Base-by-base conservation (phyloP, 352 stramenopile genomes). In the Aphanomyces euteiches region DNA sequence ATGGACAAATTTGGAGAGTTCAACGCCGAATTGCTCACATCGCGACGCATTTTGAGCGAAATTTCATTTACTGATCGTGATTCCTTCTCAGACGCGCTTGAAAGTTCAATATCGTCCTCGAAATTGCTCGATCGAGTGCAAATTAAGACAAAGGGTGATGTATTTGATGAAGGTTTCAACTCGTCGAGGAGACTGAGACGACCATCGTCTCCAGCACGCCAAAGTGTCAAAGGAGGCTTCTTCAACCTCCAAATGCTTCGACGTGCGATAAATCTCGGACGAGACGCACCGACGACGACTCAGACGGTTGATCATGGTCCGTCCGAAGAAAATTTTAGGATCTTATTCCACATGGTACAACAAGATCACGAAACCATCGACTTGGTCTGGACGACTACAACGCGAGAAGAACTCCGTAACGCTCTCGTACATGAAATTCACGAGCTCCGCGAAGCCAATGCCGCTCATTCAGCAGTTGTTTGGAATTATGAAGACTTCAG, bases 401-500 rank as follows among this genome's bases (percentile, higher is more conserved):
- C 93, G 1, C 79, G 95, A 28, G 79, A 85, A 7, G 94, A 98
- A 69, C 81, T 99, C 48, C 87, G 89, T 7, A 81, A 75, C 53
- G 83, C 88, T 36, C 76, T 99, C 39, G 80, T 93, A 21, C 64
- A 76, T 21, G 89, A 93, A 70, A 91, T 98, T 66, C 78, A 96
- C 60, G 72, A 75, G 7, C 92, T 98, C 60, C 84, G 78, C 6
- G 79, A 88, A 47, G 89, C 92, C 19, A 83, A 92, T 58, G 83
- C 80, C 43, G 87, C 75, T n/a, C 75, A 78, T 17, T 84, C 89
- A 58, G 87, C 90, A 64, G 87, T 95, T 39, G 79, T 92, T 15
- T 99, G 96, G 96, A 99, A 99, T 73, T 94, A 97, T 68, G 90
- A 98, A 77, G 93, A 98, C 76, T 99, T 98, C 66, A 72, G 64